phyloP scores from a whole-genome alignment of 78 protist genomes.

The Cavenderia fasciculata region DNA sequence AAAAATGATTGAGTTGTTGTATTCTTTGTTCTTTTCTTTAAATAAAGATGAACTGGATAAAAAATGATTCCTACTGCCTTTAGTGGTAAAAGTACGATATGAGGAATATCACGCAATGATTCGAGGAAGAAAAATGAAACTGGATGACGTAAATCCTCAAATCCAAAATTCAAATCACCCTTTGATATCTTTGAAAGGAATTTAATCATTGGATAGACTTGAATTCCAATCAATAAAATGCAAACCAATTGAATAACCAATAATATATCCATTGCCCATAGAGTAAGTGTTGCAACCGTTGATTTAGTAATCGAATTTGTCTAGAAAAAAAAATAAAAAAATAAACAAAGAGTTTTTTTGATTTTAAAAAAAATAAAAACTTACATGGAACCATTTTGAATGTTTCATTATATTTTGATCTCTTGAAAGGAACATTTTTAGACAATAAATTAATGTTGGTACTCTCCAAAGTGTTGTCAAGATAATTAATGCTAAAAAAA shows the following conservation, averaged over 20 bases:
- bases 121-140: constrained; percentile 8
- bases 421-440: too few species aligned
- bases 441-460: neutral
- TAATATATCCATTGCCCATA: neutral
- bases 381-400: neutral
- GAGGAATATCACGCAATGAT: constrained; percentile 54
- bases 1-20: constrained; percentile 14
- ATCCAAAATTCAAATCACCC: neutral
- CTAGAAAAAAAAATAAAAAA: too few species aligned
- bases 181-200: neutral
- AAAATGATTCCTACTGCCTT: constrained; percentile 12
- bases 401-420: neutral
- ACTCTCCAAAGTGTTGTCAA: constrained; percentile 35
- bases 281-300: neutral
- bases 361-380: too few species aligned
- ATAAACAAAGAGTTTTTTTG: too few species aligned
- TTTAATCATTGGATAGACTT: neutral
- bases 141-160: neutral
- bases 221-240: neutral
- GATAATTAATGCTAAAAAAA: neutral
- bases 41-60: constrained; percentile 38
- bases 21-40: constrained; percentile 5
- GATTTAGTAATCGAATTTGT: neutral
- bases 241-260: neutral
- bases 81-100: constrained; percentile 32